Conservation (phyloP, 371 early-diverging fungal species). For the Mucor irregularis region DNA sequence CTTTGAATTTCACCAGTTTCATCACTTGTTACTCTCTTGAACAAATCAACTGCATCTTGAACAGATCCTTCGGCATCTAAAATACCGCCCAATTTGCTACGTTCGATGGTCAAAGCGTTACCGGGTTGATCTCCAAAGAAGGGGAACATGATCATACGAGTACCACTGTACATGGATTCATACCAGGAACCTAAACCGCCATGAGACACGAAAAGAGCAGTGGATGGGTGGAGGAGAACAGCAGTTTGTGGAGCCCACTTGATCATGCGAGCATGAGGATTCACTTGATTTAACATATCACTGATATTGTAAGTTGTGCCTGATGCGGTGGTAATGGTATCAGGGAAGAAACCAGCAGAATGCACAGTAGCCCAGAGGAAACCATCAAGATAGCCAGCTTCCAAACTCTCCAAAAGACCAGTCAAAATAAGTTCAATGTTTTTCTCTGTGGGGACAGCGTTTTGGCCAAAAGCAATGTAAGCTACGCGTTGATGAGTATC, state of each 20-base stretch:
- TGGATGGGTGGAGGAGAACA: constrained; percentile 36
- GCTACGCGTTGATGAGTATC: constrained; percentile 23
- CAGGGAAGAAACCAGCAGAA: constrained; percentile 10
- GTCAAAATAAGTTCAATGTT: constrained; percentile 21
- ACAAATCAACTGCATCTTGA: not conserved
- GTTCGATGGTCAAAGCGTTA: constrained; percentile 12
- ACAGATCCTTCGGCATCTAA: not conserved
- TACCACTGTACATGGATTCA: constrained; percentile 37
- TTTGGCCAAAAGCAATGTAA: constrained; percentile 46
- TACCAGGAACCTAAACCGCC: constrained; percentile 38
- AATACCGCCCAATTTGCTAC: not conserved
- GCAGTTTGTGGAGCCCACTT: constrained; percentile 45
- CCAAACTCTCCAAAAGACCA: constrained; percentile 19
- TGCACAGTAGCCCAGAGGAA: too few species aligned
- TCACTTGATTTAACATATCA: not conserved
- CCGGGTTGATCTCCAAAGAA: constrained; percentile 44
- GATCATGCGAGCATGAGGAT: not conserved
- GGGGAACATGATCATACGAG: constrained; percentile 32
- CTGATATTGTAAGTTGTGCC: not conserved
- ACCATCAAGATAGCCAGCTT: constrained; percentile 28
- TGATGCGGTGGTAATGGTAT: constrained; percentile 5
- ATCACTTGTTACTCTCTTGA: not conserved
- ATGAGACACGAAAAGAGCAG: constrained; percentile 34
- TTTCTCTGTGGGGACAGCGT: constrained; percentile 7
- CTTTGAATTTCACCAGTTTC: constrained; percentile 1